Evolutionary conservation across 2,329 filamentous ascomycete genomes (phyloP).

Genomic region (Botryotinia globosa): DNA sequence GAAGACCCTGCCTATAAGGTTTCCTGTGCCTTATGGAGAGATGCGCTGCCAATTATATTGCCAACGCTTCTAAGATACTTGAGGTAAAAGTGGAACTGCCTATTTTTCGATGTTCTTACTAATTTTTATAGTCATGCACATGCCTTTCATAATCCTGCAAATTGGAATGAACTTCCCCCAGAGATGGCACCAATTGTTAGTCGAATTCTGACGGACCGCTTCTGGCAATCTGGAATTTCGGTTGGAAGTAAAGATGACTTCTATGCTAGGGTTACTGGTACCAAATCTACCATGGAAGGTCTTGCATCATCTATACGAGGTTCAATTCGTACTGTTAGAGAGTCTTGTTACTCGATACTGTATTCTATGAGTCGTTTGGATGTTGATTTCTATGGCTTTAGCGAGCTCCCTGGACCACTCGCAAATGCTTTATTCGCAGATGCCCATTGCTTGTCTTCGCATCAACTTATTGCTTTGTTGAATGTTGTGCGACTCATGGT

Average conservation of each 20-base stretch:
- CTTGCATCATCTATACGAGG: slow-evolving; percentile 91
- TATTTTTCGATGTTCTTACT: slow-evolving; percentile 22
- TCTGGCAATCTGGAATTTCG: slow-evolving; percentile 98
- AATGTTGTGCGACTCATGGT: slow-evolving; percentile 87
- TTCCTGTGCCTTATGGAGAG: slow-evolving; percentile 79
- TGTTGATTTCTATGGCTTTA: slow-evolving; percentile 85
- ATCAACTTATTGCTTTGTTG: slow-evolving; percentile 90
- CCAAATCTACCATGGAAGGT: slow-evolving; percentile 85
- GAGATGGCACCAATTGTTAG: slow-evolving; percentile 77
- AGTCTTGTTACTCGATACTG: slow-evolving; percentile 90
- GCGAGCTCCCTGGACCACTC: slow-evolving; percentile 76
- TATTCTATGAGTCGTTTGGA: slow-evolving; percentile 90
- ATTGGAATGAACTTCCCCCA: slow-evolving; percentile 73
- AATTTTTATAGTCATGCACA: slow-evolving; percentile 78
- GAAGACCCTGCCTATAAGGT: slow-evolving; percentile 69
- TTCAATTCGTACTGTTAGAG: slow-evolving; percentile 82
- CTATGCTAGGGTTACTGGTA: slow-evolving; percentile 85
- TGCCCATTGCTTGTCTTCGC: slow-evolving; percentile 77
- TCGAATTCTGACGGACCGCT: slow-evolving; percentile 85
- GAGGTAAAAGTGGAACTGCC: slow-evolving; percentile 45
- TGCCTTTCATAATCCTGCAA: slow-evolving; percentile 81
- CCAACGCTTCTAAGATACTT: slow-evolving; percentile 82
- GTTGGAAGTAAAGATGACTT: slow-evolving; percentile 95
- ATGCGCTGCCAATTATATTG: slow-evolving; percentile 77
- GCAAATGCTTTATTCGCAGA: slow-evolving; percentile 82